Percentiles rank a stretch among this genome's conserved stretches.
Evolutionary conservation across 805 yeast species (phyloP).

Genomic region (Blastobotrys robertii): DNA sequence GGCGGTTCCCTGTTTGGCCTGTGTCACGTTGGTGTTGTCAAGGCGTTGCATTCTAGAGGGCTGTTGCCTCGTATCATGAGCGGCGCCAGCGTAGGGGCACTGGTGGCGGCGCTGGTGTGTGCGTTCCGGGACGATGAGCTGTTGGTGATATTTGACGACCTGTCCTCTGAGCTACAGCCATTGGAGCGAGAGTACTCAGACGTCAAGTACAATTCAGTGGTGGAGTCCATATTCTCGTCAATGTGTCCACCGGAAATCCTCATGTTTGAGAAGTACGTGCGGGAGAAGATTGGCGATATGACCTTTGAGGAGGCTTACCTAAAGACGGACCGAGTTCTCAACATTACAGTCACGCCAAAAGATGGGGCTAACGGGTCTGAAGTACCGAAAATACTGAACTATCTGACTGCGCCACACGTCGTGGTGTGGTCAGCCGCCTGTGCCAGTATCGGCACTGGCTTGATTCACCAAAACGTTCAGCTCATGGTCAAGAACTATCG

Average conservation of each 20-base stretch:
- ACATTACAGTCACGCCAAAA: slow-evolving; percentile 78
- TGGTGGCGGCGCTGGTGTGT: slow-evolving; percentile 80
- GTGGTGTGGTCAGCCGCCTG: slow-evolving; percentile 82
- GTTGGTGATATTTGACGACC: slow-evolving; percentile 28
- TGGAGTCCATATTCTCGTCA: slow-evolving; percentile 64
- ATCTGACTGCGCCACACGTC: slow-evolving; percentile 88
- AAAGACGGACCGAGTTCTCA: slow-evolving; percentile 67
- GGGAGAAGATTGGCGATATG: slow-evolving; percentile 63
- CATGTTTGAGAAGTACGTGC: slow-evolving; percentile 67
- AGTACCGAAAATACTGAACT: slow-evolving; percentile 47
- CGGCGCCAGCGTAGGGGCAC: slow-evolving; percentile 91
- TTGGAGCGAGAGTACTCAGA: slow-evolving; percentile 14
- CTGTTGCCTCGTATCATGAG: slow-evolving; percentile 77
- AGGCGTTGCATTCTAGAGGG: slow-evolving; percentile 65
- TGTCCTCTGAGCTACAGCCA: slow-evolving; percentile 19
- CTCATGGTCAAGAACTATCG: slow-evolving; percentile 47
- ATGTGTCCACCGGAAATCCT: slow-evolving; percentile 84
- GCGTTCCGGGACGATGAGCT: slow-evolving; percentile 61
- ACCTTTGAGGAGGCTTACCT: slow-evolving; percentile 92
- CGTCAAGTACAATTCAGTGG: slow-evolving; percentile 34
- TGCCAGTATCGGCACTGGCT: slow-evolving; percentile 57
- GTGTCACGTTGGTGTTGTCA: slow-evolving; percentile 88
- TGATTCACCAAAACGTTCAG: slow-evolving; percentile 51
- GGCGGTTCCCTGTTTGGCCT: slow-evolving; percentile 94
- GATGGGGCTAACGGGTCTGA: slow-evolving; percentile 27